phyloP scores from a whole-genome alignment of 83 land plant genomes.

The Picea abies region DNA sequence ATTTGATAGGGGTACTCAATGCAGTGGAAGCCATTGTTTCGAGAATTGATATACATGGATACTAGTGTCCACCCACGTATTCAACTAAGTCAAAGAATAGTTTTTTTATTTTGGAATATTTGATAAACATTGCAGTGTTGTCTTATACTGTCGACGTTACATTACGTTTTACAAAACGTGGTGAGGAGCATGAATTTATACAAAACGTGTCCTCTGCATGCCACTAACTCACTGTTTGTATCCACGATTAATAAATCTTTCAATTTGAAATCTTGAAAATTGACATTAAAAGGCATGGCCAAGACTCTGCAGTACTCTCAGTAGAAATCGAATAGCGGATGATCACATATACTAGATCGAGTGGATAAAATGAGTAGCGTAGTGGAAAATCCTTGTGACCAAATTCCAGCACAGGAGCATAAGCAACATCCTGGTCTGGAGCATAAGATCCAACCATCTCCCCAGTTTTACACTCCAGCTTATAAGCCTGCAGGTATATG shows the following conservation, averaged over 20 bases:
- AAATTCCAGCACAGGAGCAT: slow-evolving; percentile 2
- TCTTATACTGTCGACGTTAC: no score
- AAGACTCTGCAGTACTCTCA: neutral
- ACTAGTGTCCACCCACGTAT: no score
- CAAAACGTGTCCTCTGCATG: neutral
- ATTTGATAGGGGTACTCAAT: no score
- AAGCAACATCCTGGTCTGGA: slow-evolving; percentile 12
- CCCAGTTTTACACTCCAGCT: slow-evolving; percentile 9
- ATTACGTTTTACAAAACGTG: neutral
- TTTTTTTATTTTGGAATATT: no score
- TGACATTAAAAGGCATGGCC: no score
- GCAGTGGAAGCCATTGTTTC: no score
- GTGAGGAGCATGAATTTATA: neutral
- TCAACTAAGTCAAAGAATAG: no score
- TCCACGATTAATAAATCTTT: neutral
- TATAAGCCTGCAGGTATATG: slow-evolving; percentile 12
- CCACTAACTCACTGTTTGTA: neutral
- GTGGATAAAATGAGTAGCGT: neutral
- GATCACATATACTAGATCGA: no score
- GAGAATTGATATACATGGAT: no score
- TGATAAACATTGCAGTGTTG: no score
- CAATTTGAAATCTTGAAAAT: no score
- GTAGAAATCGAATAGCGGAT: no score
- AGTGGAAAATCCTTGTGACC: neutral
- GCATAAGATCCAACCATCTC: slow-evolving; percentile 13